A percentile compares a stretch with the other conserved stretches of the same genome.
Conservation (phyloP, 345 rosid genomes). For the Acer negundo region DNA sequence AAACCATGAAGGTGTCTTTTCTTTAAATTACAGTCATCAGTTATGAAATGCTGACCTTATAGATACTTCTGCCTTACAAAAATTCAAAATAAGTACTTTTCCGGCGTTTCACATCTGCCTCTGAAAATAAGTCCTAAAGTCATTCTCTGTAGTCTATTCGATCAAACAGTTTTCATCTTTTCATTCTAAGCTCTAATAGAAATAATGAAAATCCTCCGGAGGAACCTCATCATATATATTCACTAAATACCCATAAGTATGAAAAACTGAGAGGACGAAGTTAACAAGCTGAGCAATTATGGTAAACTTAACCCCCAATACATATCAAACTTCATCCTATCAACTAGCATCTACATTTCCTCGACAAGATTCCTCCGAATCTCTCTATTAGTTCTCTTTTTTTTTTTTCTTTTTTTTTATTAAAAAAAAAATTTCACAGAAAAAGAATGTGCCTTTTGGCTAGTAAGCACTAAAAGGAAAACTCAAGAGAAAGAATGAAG, state of each 20-base stretch:
- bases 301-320: too few species aligned
- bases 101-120: not conserved
- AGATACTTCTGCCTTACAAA: not conserved
- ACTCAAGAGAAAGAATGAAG: not conserved
- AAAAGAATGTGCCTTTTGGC: too few species aligned
- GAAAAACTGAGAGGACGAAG: not conserved
- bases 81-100: not conserved
- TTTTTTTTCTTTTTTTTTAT: too few species aligned
- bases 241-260: not conserved
- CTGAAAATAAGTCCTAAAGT: not conserved
- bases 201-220: slow-evolving; percentile 5
- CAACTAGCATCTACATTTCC: not conserved
- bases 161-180: not conserved
- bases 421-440: too few species aligned
- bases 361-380: not conserved
- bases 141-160: not conserved
- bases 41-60: not conserved
- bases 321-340: not conserved
- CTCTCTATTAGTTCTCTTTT: not conserved
- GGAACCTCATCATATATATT: not conserved
- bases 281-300: too few species aligned
- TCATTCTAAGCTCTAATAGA: not conserved
- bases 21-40: not conserved
- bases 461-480: too few species aligned
- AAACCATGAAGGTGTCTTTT: not conserved